These are phyloP conservation scores for Macrocybe gigantea DNA, from an alignment of 768 basidiomycete genomes.

Conservation along the genomic window DNA sequence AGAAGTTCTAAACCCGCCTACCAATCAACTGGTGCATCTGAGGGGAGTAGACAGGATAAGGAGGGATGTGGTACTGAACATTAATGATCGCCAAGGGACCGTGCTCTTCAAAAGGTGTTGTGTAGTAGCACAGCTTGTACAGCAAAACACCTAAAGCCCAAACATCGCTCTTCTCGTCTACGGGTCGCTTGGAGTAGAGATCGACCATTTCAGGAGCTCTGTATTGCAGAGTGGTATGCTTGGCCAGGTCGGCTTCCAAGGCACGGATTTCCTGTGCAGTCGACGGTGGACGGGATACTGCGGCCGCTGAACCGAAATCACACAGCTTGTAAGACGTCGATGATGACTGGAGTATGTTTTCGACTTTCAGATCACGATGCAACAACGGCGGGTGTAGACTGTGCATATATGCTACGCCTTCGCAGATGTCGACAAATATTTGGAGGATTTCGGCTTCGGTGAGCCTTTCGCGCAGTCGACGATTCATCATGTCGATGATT, in stretches of 20 bases:
- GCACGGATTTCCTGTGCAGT: slow-evolving; percentile 80
- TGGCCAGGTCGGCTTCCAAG: slow-evolving; percentile 87
- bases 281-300: slow-evolving; percentile 68
- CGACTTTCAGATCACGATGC: slow-evolving; percentile 97
- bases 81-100: slow-evolving; percentile 95
- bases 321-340: slow-evolving; percentile 88
- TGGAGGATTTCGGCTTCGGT: slow-evolving; percentile 96
- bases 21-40: slow-evolving; percentile 82
- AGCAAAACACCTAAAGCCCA: slow-evolving; percentile 97
- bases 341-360: slow-evolving; percentile 92
- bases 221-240: slow-evolving; percentile 95
- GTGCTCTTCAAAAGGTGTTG: slow-evolving; percentile 98
- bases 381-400: slow-evolving; percentile 83
- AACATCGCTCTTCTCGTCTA: slow-evolving; percentile 94
- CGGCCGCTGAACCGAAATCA: slow-evolving; percentile 93
- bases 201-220: slow-evolving; percentile 99
- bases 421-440: slow-evolving; percentile 97
- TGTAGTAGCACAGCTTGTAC: slow-evolving; percentile 99
- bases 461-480: slow-evolving; percentile 87
- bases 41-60: slow-evolving; percentile 81
- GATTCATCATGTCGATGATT: slow-evolving; percentile 99
- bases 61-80: slow-evolving; percentile 89
- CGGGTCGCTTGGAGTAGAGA: slow-evolving; percentile 70
- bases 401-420: slow-evolving; percentile 97
- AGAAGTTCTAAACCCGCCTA: slow-evolving; percentile 26